These are phyloP conservation scores for Bipolaris bicolor DNA, from an alignment of 2,329 filamentous ascomycete genomes.

Conservation along the genomic window DNA sequence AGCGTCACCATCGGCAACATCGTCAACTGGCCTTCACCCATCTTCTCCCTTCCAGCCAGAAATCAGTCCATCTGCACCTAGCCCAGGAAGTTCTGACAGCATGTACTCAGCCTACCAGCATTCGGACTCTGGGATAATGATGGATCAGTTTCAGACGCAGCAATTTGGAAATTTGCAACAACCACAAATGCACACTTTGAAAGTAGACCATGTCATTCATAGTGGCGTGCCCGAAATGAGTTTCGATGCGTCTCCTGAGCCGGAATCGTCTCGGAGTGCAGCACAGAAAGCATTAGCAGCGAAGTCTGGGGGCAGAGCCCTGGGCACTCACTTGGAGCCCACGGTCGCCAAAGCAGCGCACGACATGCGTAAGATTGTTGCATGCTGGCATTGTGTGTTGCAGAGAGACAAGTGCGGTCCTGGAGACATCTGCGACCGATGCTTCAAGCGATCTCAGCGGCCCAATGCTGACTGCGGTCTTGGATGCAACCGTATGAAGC, in stretches of 20 bases:
- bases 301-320: conserved; percentile 47
- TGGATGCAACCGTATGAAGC: conserved; percentile 54
- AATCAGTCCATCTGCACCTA: conserved; percentile 38
- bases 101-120: conserved; percentile 34
- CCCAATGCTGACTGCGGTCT: conserved; percentile 51
- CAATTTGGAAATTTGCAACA: conserved; percentile 14
- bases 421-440: conserved; percentile 49
- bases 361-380: conserved; percentile 54
- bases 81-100: conserved; percentile 41
- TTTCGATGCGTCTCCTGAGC: conserved; percentile 37
- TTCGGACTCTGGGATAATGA: conserved; percentile 32
- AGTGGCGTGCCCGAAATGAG: conserved; percentile 25
- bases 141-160: conserved; percentile 26
- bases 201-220: conserved; percentile 11
- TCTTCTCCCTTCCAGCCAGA: conserved; percentile 29
- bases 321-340: conserved; percentile 47
- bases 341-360: conserved; percentile 51
- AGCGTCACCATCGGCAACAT: conserved; percentile 32
- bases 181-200: conserved; percentile 8
- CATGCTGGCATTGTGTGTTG: conserved; percentile 57
- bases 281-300: conserved; percentile 30
- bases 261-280: conserved; percentile 25
- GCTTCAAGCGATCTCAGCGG: conserved; percentile 47
- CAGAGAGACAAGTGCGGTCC: conserved; percentile 55
- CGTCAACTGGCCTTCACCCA: conserved; percentile 27